These are phyloP conservation scores for Parathielavia appendiculata DNA, from an alignment of 495 filamentous ascomycete species.

Conservation along the genomic window DNA sequence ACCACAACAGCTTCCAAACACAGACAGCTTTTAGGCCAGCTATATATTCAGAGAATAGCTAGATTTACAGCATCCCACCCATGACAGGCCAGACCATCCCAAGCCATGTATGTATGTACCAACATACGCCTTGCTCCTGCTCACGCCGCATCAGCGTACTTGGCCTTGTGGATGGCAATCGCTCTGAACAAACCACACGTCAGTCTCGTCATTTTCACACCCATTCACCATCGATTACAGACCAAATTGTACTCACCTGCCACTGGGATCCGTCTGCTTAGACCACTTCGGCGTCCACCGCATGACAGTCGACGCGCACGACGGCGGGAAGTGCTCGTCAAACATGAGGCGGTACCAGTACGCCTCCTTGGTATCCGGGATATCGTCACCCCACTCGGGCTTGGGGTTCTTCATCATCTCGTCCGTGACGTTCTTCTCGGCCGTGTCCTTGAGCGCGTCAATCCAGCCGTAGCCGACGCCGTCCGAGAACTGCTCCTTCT, in stretches of 20 bases:
- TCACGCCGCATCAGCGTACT: conserved; percentile 49
- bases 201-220: not conserved
- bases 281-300: conserved; percentile 98
- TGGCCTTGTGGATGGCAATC: conserved; percentile 63
- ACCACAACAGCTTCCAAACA: too few species aligned
- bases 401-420: conserved; percentile 97
- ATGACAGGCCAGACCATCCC: not conserved
- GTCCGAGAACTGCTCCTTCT: conserved; percentile 99
- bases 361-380: conserved; percentile 95
- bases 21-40: not conserved
- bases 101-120: conserved; percentile 10
- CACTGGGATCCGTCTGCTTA: conserved; percentile 90
- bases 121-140: not conserved
- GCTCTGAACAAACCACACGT: conserved; percentile 45
- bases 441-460: conserved; percentile 90
- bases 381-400: conserved; percentile 84
- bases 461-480: conserved; percentile 99
- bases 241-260: conserved; percentile 56
- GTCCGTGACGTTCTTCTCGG: conserved; percentile 80
- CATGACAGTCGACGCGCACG: conserved; percentile 89
- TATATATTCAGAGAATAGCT: not conserved
- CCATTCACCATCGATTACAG: not conserved
- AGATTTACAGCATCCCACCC: not conserved
- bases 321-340: conserved; percentile 92
- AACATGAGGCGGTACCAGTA: conserved; percentile 99